A percentile compares a stretch with the other conserved stretches of the same genome.
Conservation (phyloP, 768 basidiomycete genomes). For the Dacryopinax spathularia region DNA sequence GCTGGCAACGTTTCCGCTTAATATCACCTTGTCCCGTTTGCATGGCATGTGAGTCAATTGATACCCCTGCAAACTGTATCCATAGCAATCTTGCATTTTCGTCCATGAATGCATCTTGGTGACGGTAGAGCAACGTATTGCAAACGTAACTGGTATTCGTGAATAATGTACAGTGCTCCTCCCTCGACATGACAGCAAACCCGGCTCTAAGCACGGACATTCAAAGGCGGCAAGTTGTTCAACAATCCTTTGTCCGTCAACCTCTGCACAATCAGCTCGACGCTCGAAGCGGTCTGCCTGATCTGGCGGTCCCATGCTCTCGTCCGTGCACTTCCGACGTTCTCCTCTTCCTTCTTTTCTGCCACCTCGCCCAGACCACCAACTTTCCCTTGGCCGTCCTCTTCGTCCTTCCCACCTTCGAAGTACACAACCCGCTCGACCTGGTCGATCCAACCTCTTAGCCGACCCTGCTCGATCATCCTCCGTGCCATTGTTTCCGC, state of each 20-base stretch:
- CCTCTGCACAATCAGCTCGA: conserved; percentile 76
- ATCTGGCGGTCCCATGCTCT: conserved; percentile 96
- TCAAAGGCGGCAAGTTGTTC: not conserved
- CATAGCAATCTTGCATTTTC: not conserved
- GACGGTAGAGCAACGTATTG: not conserved
- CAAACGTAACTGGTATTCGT: not conserved
- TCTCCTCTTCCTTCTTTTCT: conserved; percentile 62
- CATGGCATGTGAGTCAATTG: not conserved
- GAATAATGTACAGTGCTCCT: not conserved
- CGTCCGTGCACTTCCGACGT: conserved; percentile 71
- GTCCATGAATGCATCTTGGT: not conserved
- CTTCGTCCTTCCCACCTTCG: conserved; percentile 71
- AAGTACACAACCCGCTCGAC: conserved; percentile 91
- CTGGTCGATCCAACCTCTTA: conserved; percentile 90
- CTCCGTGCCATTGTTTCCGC: conserved; percentile 95
- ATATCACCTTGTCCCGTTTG: not conserved
- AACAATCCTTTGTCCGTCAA: conserved; percentile 60
- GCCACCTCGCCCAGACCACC: conserved; percentile 82
- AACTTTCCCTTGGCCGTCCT: conserved; percentile 85
- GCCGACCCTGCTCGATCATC: conserved; percentile 95
- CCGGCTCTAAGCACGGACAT: not conserved
- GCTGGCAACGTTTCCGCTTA: not conserved
- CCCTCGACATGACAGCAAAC: not conserved
- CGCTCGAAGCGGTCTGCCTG: conserved; percentile 71
- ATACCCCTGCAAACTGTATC: not conserved